These are phyloP conservation scores for Boletellus dicymbophilus DNA, from an alignment of 1,284 basidiomycete genomes.

Conservation along the genomic window DNA sequence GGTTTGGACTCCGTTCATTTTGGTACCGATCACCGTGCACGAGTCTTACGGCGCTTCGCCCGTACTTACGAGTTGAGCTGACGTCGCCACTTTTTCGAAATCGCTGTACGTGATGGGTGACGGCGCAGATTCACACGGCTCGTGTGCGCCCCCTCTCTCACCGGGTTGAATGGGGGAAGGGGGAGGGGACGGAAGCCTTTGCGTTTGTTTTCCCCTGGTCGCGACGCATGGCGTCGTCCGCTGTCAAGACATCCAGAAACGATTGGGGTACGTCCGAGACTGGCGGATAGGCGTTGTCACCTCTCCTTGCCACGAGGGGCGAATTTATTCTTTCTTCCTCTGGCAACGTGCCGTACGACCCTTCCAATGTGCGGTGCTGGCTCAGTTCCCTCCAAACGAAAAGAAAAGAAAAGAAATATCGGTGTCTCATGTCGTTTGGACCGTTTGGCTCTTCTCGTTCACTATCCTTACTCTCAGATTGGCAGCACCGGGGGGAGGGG, in stretches of 20 bases:
- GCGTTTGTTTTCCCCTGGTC: neutral
- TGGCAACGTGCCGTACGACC: neutral
- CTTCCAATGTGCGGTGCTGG: conserved; percentile 4
- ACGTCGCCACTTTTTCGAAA: conserved; percentile 14
- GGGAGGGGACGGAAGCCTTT: no score
- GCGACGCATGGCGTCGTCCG: neutral
- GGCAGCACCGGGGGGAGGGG: no score
- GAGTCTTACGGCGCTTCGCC: conserved; percentile 4
- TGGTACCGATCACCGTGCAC: conserved; percentile 22
- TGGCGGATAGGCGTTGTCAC: conserved; percentile 13
- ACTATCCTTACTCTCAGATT: no score
- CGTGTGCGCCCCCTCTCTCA: no score
- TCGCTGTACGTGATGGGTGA: conserved; percentile 5
- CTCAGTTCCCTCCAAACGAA: conserved; percentile 11
- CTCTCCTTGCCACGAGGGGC: conserved; percentile 3
- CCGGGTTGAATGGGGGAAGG: no score
- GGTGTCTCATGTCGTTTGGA: neutral
- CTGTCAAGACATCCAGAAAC: neutral
- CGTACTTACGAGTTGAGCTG: conserved; percentile 14
- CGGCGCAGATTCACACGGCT: conserved; percentile 11
- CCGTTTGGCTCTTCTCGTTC: neutral
- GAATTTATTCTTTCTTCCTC: conserved; percentile 3
- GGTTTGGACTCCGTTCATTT: conserved; percentile 26
- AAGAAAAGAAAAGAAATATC: neutral
- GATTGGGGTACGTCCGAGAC: neutral